These are phyloP conservation scores for Stentor roeselii DNA, from an alignment of 73 alveolate species.

Conservation along the genomic window DNA sequence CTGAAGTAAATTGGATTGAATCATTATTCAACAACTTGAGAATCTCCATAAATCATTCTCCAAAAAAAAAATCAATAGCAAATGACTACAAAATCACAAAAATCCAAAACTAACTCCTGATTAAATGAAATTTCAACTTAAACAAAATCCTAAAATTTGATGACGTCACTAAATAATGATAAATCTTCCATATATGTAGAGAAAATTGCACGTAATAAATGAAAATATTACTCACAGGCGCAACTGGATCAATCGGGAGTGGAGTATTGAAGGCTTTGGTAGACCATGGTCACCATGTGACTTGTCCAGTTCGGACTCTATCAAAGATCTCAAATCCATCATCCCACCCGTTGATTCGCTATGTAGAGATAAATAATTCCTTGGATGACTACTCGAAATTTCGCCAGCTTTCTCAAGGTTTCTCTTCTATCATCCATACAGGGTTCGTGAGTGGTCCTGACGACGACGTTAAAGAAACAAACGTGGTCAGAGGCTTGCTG, in stretches of 20 bases:
- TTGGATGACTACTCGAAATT: background rate
- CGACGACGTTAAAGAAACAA: background rate
- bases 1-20: too few species aligned
- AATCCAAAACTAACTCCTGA: too few species aligned
- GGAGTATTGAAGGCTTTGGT: background rate
- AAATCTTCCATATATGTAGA: too few species aligned
- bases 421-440: background rate
- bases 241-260: constrained; percentile 9
- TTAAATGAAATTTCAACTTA: too few species aligned
- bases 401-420: background rate
- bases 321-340: background rate
- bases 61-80: too few species aligned
- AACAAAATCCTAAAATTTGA: too few species aligned
- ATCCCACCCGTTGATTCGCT: background rate
- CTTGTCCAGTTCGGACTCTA: constrained; percentile 1
- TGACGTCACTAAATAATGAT: too few species aligned
- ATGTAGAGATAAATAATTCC: background rate
- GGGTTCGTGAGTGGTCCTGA: background rate
- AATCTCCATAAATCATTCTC: too few species aligned
- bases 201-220: too few species aligned
- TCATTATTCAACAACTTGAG: too few species aligned
- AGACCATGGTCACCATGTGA: background rate
- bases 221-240: background rate
- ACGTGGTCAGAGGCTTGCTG: background rate
- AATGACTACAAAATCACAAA: too few species aligned